Percentiles rank a stretch among this genome's conserved stretches.
Evolutionary conservation across 192 early-diverging fungal species (phyloP).

Genomic region (Coemansia aciculifera): DNA sequence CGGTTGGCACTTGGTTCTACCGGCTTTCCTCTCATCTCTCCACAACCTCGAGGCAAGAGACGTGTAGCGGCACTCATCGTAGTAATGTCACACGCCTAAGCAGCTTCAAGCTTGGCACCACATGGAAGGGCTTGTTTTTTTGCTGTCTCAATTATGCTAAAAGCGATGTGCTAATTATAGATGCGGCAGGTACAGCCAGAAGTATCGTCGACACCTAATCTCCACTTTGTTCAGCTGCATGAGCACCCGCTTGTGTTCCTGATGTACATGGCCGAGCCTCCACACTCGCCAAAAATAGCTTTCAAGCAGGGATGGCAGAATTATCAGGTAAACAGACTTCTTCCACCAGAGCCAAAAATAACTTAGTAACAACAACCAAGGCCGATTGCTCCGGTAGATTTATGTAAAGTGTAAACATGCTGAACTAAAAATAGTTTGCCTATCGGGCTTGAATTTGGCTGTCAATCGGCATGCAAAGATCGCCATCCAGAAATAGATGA

Average conservation of each 20-base stretch:
- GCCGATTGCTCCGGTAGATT: not conserved
- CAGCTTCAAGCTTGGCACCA: conserved; percentile 5
- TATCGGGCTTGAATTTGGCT: not conserved
- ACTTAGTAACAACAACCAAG: not conserved
- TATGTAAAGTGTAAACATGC: not conserved
- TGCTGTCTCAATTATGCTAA: not conserved
- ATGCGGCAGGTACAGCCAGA: conserved; percentile 7
- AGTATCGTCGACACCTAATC: not conserved
- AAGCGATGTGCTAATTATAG: not conserved
- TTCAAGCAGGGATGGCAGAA: not conserved
- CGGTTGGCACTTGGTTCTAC: not conserved
- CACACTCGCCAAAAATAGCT: not conserved
- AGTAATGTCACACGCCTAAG: not conserved
- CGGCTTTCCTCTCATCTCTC: not conserved
- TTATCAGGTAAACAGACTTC: not conserved
- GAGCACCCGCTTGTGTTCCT: not conserved
- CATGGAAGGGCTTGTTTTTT: not conserved
- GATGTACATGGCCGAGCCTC: not conserved
- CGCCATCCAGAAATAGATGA: conserved; percentile 3
- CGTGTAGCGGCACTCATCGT: not conserved
- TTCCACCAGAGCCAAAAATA: not conserved
- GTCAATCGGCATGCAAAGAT: conserved; percentile 3
- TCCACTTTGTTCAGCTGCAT: not conserved
- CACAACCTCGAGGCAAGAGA: not conserved
- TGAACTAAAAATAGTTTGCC: not conserved